A percentile compares a stretch with the other conserved stretches of the same genome.
phyloP scores from a whole-genome alignment of 225 moss, liverwort and hornwort genomes.

The Ulota crispa region DNA sequence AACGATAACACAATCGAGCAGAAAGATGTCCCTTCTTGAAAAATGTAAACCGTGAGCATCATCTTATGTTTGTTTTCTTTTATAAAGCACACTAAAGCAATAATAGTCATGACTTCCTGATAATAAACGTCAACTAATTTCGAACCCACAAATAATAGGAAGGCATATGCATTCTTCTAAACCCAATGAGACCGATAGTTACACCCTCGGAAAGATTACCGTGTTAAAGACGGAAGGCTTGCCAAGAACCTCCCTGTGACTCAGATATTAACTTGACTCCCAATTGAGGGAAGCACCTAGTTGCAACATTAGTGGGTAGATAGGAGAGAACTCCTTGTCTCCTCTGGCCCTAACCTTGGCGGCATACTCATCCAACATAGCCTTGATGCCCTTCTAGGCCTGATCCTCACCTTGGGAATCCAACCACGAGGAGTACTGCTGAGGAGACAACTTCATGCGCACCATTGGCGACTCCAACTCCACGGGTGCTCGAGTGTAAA shows the following conservation, averaged over 20 bases:
- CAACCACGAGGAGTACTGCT: constrained; percentile 90
- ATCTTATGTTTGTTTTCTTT: not conserved
- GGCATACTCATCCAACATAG: constrained; percentile 82
- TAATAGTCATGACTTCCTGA: constrained; percentile 12
- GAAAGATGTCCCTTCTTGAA: not conserved
- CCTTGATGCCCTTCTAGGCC: constrained; percentile 82
- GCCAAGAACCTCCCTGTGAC: too few relatives aligned
- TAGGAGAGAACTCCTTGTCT: constrained; percentile 90
- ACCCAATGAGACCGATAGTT: constrained; percentile 15
- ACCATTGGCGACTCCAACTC: constrained; percentile 87
- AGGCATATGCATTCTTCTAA: constrained; percentile 11
- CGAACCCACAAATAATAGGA: not conserved
- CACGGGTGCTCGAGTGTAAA: constrained; percentile 85
- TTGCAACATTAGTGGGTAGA: constrained; percentile 95
- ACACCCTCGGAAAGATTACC: constrained; percentile 23
- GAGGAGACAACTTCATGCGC: constrained; percentile 68
- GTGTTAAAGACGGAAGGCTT: not conserved
- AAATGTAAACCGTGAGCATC: constrained; percentile 12
- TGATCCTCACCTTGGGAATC: constrained; percentile 84
- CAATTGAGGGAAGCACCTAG: constrained; percentile 60
- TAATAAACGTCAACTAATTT: not conserved
- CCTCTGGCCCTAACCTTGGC: constrained; percentile 82
- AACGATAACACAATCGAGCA: not conserved
- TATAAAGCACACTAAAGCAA: not conserved
- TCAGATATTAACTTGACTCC: constrained; percentile 35